Percentiles rank a stretch among this genome's conserved stretches.
These are phyloP conservation scores for Oryza longistaminata DNA, from an alignment of 176 grass and related monocot species.

Conservation along the genomic window DNA sequence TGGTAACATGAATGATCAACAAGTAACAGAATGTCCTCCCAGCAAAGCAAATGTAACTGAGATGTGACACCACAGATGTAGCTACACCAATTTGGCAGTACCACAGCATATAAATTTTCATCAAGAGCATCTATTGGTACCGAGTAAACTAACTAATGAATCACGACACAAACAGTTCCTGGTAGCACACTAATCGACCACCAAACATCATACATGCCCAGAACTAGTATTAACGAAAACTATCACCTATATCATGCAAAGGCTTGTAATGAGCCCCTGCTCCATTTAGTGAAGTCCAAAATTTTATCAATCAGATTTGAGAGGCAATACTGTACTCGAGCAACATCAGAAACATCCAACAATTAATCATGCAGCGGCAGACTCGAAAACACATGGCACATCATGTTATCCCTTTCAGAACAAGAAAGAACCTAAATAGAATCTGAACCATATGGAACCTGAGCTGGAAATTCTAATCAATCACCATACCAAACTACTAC, in stretches of 20 bases:
- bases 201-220: not conserved
- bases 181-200: not conserved
- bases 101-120: not conserved
- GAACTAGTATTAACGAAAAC: not conserved
- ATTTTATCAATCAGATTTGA: not conserved
- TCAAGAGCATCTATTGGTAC: not conserved
- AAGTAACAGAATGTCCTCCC: not conserved
- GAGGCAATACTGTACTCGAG: not conserved
- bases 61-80: not conserved
- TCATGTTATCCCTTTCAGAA: too few relatives aligned
- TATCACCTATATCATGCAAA: not conserved
- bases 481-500: not conserved
- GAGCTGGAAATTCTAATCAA: not conserved
- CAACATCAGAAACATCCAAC: not conserved
- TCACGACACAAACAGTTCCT: not conserved
- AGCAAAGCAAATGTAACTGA: constrained; percentile 4
- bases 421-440: not conserved
- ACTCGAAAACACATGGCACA: not conserved
- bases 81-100: not conserved
- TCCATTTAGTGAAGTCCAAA: not conserved
- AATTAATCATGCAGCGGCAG: not conserved
- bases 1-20: not conserved
- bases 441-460: not conserved
- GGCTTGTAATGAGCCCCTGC: not conserved
- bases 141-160: not conserved